A percentile compares a stretch with the other conserved stretches of the same genome.
Evolutionary conservation across 768 basidiomycete species (phyloP).

Genomic region (Coprinellus micaceus): DNA sequence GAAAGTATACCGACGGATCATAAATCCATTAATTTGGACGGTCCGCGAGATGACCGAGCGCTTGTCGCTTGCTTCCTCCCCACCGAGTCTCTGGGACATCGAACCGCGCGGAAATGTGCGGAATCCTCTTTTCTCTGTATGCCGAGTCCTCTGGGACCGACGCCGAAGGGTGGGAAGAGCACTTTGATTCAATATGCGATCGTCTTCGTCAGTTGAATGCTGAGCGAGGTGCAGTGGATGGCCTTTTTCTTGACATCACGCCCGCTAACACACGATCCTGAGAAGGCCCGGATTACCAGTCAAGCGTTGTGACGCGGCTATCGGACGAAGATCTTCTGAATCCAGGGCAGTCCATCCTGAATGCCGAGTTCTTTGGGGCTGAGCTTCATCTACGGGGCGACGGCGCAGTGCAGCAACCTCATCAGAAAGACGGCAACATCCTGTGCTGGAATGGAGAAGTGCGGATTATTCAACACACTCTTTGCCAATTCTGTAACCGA

Average conservation of each 20-base stretch:
- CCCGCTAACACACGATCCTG: not conserved
- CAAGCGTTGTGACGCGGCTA: not conserved
- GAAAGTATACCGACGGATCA: no score
- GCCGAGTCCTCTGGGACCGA: not conserved
- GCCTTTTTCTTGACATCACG: not conserved
- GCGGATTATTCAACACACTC: slow-evolving; percentile 3
- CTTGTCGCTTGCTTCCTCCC: no score
- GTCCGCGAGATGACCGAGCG: no score
- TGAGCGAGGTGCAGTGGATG: slow-evolving; percentile 46
- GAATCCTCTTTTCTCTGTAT: slow-evolving; percentile 50
- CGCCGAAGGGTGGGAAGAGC: not conserved
- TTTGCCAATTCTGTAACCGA: not conserved
- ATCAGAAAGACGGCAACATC: slow-evolving; percentile 50
- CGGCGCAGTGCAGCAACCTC: slow-evolving; percentile 63
- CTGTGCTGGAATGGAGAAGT: slow-evolving; percentile 91
- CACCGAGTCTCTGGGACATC: no score
- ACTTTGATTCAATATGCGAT: slow-evolving; percentile 18
- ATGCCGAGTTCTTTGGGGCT: slow-evolving; percentile 64
- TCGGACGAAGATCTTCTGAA: not conserved
- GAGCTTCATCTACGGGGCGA: slow-evolving; percentile 72
- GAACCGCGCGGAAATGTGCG: slow-evolving; percentile 55
- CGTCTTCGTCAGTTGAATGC: slow-evolving; percentile 49
- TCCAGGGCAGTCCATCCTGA: slow-evolving; percentile 11
- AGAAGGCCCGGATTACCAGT: not conserved
- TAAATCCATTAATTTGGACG: no score